Base-by-base conservation (phyloP, 2,329 filamentous ascomycete genomes). In the Chrysoporthe austroafricana region DNA sequence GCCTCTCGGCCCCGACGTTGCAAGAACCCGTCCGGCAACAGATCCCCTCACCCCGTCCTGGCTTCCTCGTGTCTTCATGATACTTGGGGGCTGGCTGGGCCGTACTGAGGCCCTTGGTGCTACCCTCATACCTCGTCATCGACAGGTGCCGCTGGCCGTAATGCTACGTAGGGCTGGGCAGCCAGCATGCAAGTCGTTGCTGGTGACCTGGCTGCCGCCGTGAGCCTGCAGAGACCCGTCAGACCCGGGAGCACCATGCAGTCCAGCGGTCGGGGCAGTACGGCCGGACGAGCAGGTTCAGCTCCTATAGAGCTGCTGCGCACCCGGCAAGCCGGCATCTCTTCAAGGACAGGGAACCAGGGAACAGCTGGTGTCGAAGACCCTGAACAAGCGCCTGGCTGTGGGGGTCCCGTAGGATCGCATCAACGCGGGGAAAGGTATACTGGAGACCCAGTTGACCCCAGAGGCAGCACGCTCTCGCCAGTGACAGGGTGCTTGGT, bases 1-100 rank as follows among this genome's bases (percentile, higher is more conserved):
- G 34, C 26, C 21, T 32, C 43, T 54, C 39, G 62, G 50, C 62
- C 62, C 62, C 62, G 52, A 56, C 6, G 39, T 61, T 42, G 42
- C 42, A 61, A 18, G 34, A 18, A 46, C 58, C 26, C 21, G 32
- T 8, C 1, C 48, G 42, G 42, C 43, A 46, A 8, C 62, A 63
- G 36, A 44, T 46, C 48, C 7, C 36, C 21, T 21, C 7, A 39
- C 62, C 11, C 21, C 34, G 39, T n/a, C 50, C 36, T 56, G 48
- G 13, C 42, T 34, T 26, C 21, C 42, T 16, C 39, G 13, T 8
- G 32, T 21, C 43, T 32, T 21, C 18, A 11, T 43, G n/a, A 32
- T 52, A 3, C 3, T 13, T 26, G 7, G 36, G 36, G 48, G 62
- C 46, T 26, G 39, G 36, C 4, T n/a, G 13, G 62, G 34, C 26